Evolutionary conservation across 2,329 filamentous ascomycete species (phyloP), one percentile per base, ranked within the genome.

Genomic region (Sarocladium brachiariae): DNA sequence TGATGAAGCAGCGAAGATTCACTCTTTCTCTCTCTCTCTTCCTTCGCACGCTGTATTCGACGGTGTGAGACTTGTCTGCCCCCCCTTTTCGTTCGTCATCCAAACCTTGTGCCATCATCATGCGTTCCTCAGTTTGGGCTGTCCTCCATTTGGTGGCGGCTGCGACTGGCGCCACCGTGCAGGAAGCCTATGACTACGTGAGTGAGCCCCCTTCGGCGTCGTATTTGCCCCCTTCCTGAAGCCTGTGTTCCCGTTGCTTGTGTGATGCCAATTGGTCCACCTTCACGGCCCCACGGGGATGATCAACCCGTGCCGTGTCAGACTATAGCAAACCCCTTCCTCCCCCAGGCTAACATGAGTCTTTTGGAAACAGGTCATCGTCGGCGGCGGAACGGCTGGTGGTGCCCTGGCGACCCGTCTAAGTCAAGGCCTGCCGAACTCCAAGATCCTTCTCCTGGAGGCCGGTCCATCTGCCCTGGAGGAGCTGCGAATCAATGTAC

Each of bases 321-420:
- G 35, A 38, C 18, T 21, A 38, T 16, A n/a, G 7, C 35, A 16
- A 8, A n/a, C 27, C 27, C 27, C 27, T 30, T 30, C 27, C 27
- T 13, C 27, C 38, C 37, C 16, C 19, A 21, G 7, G 8, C 41
- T 46, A 46, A 46, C 41, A 46, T 19, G 23, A 16, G 18, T 18
- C 7, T 39, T 14, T 6, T 16, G 8, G 5, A 4, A 14, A 46
- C 25, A 52, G 55, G 56, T 67, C 53, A 57, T 67, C 49, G 59
- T 67, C 4, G 65, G 64, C 27, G 65, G 65, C 34, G 65, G 65
- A 27, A 67, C 65, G 8, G 64, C 64, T 8, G 65, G 65, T 18
- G 46, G 57, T 14, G 63, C 65, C 4, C 55, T 68, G 3, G 65
- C 65, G 2, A 57, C 60, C 2, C 63, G 65, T 7, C 59, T 67